Base-by-base conservation (phyloP, 2,329 filamentous ascomycete genomes). In the Corinectria fuckeliana region DNA sequence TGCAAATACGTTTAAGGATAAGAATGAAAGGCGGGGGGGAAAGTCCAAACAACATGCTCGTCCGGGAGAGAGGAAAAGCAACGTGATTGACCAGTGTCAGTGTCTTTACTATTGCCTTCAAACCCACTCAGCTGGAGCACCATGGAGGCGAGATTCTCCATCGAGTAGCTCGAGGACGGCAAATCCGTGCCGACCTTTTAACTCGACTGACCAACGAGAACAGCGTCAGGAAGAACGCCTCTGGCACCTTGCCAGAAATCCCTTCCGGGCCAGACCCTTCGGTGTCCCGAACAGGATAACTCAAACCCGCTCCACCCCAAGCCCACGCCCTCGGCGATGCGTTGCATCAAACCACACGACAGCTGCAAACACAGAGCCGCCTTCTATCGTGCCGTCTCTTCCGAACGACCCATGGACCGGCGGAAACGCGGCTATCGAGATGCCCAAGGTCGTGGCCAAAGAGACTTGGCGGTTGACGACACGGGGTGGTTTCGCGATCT, bases 251-350 rank as follows among this genome's bases (percentile, higher is more conserved):
- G 30, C 13, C 13, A 3, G 13, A 8, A 2, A 14, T 3, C 7
- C 32, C 2, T n/a, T 25, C 18, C 13, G 23, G 38, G 16, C 50
- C 53, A 38, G 28, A 30, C 11, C 45, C 21, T 21, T 69, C 68
- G 66, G 68, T 70, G 60, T 53, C 64, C 64, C 28, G 49, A 68
- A 66, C 1, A 26, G 58, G 66, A 57, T 50, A 67, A 61, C 54
- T 49, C 48, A 62, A 30, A 10, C 8, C 28, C 36, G 41, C 54
- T 30, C 42, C 44, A 53, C 32, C 38, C n/a, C n/a, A n/a, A 42
- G 48, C 39, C 49, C 52, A 25, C 30, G 26, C 23, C n/a, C 57
- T 70, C 66, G 65, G 68, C 63, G 60, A 56, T 58, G 3, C 14
- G 4, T 34, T 34, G 6, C 28, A 30, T 10, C 14, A 4, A n/a